Evolutionary conservation across 768 basidiomycete genomes (phyloP).

Genomic region (Nidularia pulvinata): DNA sequence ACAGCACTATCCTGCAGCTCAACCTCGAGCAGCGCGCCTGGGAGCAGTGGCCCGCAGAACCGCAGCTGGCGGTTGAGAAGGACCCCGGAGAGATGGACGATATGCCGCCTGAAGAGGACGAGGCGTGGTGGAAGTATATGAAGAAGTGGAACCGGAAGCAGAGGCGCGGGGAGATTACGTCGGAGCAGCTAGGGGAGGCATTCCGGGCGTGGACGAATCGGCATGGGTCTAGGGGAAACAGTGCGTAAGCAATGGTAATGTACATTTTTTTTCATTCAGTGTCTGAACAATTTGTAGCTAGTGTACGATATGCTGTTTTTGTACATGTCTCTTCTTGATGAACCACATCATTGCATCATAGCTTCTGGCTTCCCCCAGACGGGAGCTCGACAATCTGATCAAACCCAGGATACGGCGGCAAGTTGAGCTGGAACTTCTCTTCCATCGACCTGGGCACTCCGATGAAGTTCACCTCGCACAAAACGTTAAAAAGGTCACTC

Average conservation of each 20-base stretch:
- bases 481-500: constrained; percentile 18
- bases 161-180: constrained; percentile 18
- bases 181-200: constrained; percentile 13
- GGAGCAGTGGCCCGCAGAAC: constrained; percentile 17
- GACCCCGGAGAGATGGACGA: constrained; percentile 20
- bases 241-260: too few relatives aligned
- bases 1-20: constrained; percentile 4
- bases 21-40: constrained; percentile 11
- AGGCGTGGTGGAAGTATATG: constrained; percentile 19
- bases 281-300: too few relatives aligned
- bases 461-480: background rate
- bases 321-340: too few relatives aligned
- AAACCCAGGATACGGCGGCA: constrained; percentile 78
- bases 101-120: constrained; percentile 5
- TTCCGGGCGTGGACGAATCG: constrained; percentile 8
- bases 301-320: too few relatives aligned
- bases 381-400: constrained; percentile 87
- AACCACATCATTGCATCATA: background rate
- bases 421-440: constrained; percentile 73
- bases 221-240: background rate
- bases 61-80: constrained; percentile 12
- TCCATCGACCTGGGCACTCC: constrained; percentile 56
- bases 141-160: constrained; percentile 20
- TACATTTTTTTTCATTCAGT: too few relatives aligned
- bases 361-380: constrained; percentile 7